Conservation (phyloP, 768 basidiomycete genomes). For the Agaricus sinodeliciosus region DNA sequence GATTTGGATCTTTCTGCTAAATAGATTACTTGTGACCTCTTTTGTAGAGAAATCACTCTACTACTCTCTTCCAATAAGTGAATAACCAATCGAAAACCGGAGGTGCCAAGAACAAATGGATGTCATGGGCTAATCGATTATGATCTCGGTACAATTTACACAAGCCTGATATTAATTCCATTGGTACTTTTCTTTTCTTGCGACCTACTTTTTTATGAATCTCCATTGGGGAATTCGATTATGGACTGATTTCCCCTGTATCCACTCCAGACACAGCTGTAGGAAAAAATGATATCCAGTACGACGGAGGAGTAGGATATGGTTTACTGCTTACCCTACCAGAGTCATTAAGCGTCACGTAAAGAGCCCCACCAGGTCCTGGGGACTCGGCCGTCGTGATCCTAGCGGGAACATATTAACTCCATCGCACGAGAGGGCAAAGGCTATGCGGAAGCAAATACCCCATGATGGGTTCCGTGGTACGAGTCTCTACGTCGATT, state of each 20-base stretch:
- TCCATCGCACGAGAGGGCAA: neutral
- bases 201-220: constrained; percentile 3
- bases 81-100: no score
- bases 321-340: neutral
- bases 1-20: neutral
- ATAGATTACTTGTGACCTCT: no score
- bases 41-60: no score
- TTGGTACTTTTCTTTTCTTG: neutral
- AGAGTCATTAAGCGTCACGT: neutral
- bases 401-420: neutral
- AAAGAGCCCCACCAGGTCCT: neutral
- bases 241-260: neutral
- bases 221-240: constrained; percentile 8
- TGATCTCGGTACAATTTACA: neutral
- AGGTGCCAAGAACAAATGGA: neutral
- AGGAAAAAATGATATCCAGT: neutral
- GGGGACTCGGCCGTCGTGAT: neutral
- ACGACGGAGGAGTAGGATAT: neutral
- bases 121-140: neutral
- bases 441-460: neutral
- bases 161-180: neutral
- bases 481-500: constrained; percentile 2
- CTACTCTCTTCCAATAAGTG: no score
- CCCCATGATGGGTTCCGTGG: constrained; percentile 3
- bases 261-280: neutral